Evolutionary conservation across 176 grass and related monocot genomes (phyloP).

Genomic region (Phoenix dactylifera): DNA sequence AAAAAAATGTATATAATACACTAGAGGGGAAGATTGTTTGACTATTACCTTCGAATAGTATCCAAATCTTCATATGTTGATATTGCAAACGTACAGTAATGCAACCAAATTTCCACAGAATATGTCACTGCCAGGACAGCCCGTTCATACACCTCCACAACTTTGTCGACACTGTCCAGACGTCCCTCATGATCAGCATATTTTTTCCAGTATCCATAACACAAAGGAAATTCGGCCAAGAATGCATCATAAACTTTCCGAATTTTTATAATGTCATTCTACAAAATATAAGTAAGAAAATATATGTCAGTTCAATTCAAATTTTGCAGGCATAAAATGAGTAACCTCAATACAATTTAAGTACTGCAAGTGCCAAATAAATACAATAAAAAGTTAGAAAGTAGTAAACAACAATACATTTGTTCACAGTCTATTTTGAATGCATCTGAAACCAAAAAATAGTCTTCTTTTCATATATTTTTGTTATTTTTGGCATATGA

Average conservation of each 20-base stretch:
- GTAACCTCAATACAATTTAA: too few relatives aligned
- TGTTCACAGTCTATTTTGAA: too few relatives aligned
- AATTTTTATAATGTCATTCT: constrained; percentile 78
- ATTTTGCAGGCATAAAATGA: too few relatives aligned
- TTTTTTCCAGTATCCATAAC: constrained; percentile 99
- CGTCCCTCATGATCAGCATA: constrained; percentile 92
- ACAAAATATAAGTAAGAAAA: constrained; percentile 11
- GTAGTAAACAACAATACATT: too few relatives aligned
- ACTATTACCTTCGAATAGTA: constrained; percentile 73
- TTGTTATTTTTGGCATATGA: too few relatives aligned
- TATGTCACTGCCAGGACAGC: constrained; percentile 96
- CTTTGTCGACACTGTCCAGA: constrained; percentile 54
- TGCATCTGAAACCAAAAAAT: too few relatives aligned
- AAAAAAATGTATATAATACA: too few relatives aligned
- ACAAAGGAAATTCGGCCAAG: constrained; percentile 85
- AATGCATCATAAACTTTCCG: constrained; percentile 91
- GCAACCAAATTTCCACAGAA: constrained; percentile 97
- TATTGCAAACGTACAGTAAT: constrained; percentile 88
- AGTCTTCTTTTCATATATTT: too few relatives aligned
- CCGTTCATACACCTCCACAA: constrained; percentile 86
- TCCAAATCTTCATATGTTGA: constrained; percentile 88
- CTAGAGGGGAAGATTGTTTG: neutral
- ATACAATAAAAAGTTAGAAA: too few relatives aligned
- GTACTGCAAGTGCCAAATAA: too few relatives aligned
- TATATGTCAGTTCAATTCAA: too few relatives aligned